Evolutionary conservation across 352 stramenopile species (phyloP), one percentile per base, ranked within the genome.

Genomic region (Phytophthora hibernalis): DNA sequence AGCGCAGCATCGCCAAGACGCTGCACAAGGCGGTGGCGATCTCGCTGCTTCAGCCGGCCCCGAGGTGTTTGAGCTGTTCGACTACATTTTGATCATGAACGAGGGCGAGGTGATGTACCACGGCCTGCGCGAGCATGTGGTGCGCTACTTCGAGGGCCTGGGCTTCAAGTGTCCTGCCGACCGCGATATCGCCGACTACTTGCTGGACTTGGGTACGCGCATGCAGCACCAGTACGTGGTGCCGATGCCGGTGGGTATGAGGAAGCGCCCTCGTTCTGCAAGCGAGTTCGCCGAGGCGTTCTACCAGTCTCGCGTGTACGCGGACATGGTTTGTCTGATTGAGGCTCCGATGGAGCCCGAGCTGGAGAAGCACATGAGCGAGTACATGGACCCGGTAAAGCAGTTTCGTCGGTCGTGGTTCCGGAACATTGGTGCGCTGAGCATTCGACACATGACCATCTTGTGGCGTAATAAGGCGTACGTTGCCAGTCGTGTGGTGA

Each of bases 1-100:
- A 80, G 54, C 53, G 61, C 3, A 61, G 44, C 35, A 70, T 80
- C n/a, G 74, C 76, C 15, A 51, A 79, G 48, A 56, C 40, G 6
- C 43, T 89, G 7, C 54, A 65, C n/a, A 65, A 68, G 26, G 83
- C 76, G n/a, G 51, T 71, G 22, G 78, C 90, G 20, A 72, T 96
- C 11, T 83, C 83, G 4, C 71, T 97, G 48, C 68, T 96, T 10
- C 74, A 98, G 68, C 92, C 93, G 42, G 78, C 92, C 2, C 68
- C 72, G 10, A 80, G 50, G 69, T 80, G 12, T 71, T 76, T 40
- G 65, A 60, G 38, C 59, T 77, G 30, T 80, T 80, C 22, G 72
- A 80, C 49, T 61, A 77, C 57, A 54, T 80, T 12, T 22, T 80
- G 49, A 54, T 80, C 48, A 62, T 80, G 26, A 75, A 67, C 49